Percentiles rank a stretch among this genome's conserved stretches.
Evolutionary conservation across 805 yeast genomes (phyloP).

Genomic region (Ogataea chonburiensis): DNA sequence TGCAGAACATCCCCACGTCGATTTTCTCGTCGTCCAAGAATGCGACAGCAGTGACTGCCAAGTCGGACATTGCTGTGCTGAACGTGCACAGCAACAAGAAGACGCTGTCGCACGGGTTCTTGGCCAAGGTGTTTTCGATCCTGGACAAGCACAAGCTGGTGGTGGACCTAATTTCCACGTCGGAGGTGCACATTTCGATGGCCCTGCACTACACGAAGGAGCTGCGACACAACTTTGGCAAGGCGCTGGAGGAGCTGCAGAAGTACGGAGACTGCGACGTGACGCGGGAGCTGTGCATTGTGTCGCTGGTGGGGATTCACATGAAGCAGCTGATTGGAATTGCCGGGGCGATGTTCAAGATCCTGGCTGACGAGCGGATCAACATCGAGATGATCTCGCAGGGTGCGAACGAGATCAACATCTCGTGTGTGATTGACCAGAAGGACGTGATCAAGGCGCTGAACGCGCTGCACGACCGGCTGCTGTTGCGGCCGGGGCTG

Average conservation of each 20-base stretch:
- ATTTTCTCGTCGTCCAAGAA: constrained; percentile 53
- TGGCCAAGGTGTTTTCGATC: constrained; percentile 85
- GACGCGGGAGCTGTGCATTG: constrained; percentile 83
- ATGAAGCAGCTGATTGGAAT: constrained; percentile 96
- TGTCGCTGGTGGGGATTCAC: constrained; percentile 93
- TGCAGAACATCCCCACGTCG: constrained; percentile 45
- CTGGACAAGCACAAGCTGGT: constrained; percentile 82
- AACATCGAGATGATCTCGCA: constrained; percentile 98
- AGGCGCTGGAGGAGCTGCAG: constrained; percentile 75
- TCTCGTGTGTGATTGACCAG: constrained; percentile 89
- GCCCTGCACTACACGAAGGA: constrained; percentile 83
- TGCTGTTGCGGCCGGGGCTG: constrained; percentile 52
- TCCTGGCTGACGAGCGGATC: constrained; percentile 85
- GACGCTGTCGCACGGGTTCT: constrained; percentile 89
- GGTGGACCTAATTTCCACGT: constrained; percentile 93
- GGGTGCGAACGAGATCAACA: constrained; percentile 97
- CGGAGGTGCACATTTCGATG: constrained; percentile 98
- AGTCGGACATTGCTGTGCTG: constrained; percentile 85
- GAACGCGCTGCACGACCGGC: constrained; percentile 75
- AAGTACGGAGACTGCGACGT: constrained; percentile 87
- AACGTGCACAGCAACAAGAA: constrained; percentile 94
- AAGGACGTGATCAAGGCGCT: constrained; percentile 81
- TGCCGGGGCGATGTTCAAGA: constrained; percentile 95
- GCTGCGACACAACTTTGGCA: constrained; percentile 49
- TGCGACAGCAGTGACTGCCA: constrained; percentile 96